These are phyloP conservation scores for Kickxella alabastrina DNA, from an alignment of 192 early-diverging fungal species.

Conservation along the genomic window DNA sequence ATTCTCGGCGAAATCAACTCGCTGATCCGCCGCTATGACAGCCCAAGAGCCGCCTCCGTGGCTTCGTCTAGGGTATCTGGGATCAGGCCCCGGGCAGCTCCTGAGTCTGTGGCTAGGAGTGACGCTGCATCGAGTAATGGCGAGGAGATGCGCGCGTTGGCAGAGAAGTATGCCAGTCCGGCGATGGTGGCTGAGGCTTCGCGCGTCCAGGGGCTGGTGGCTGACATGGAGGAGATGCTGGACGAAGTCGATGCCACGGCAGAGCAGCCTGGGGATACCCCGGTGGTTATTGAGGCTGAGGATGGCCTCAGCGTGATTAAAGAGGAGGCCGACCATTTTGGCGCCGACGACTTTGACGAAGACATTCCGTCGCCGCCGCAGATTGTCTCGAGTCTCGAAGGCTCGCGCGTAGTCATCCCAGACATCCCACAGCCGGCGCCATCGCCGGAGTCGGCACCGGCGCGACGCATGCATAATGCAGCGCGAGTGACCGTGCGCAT, in stretches of 20 bases:
- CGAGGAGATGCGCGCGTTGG: constrained; percentile 30
- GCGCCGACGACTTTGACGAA: constrained; percentile 18
- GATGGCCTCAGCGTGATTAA: too few species aligned
- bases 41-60: constrained; percentile 9
- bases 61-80: too few species aligned
- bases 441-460: background rate
- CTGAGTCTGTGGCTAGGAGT: constrained; percentile 2
- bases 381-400: constrained; percentile 20
- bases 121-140: constrained; percentile 10
- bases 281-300: too few species aligned
- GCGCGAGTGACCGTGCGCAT: constrained; percentile 11
- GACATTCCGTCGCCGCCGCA: constrained; percentile 42
- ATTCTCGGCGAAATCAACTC: constrained; percentile 42
- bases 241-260: constrained; percentile 39
- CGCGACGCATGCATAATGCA: background rate
- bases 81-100: background rate
- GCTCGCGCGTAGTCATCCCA: constrained; percentile 16
- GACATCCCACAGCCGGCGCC: constrained; percentile 3
- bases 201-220: constrained; percentile 24
- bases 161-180: constrained; percentile 39
- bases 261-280: too few species aligned
- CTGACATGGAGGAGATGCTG: constrained; percentile 49
- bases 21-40: constrained; percentile 38
- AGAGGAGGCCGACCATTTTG: too few species aligned
- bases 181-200: background rate